Evolutionary conservation across 805 yeast genomes (phyloP).

Genomic region (Myxozyma geophila): DNA sequence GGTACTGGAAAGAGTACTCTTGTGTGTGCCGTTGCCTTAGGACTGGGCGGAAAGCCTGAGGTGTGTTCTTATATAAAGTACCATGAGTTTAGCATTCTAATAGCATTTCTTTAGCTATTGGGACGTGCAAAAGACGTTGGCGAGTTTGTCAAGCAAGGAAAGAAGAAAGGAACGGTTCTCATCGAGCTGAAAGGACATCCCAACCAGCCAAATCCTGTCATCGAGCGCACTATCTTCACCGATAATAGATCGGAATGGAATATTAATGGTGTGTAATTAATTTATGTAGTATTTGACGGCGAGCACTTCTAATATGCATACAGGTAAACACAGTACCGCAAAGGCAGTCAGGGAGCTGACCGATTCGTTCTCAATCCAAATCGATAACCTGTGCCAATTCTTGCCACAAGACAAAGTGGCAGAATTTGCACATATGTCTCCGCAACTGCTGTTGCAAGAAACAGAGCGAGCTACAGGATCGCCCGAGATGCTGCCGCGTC

Average conservation of each 20-base stretch:
- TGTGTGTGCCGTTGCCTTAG: constrained; percentile 90
- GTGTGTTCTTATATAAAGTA: constrained; percentile 6
- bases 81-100: constrained; percentile 11
- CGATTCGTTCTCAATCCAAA: constrained; percentile 67
- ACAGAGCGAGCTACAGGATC: constrained; percentile 80
- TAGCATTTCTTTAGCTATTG: constrained; percentile 48
- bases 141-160: constrained; percentile 76
- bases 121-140: constrained; percentile 67
- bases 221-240: constrained; percentile 47
- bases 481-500: constrained; percentile 59
- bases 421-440: constrained; percentile 80
- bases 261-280: constrained; percentile 41
- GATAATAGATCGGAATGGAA: constrained; percentile 42
- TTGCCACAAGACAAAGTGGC: constrained; percentile 95
- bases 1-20: constrained; percentile 95
- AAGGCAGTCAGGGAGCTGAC: constrained; percentile 52
- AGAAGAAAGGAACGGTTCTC: constrained; percentile 53
- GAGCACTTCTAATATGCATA: neutral
- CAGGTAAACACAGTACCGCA: constrained; percentile 39
- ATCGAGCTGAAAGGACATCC: constrained; percentile 53
- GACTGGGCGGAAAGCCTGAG: constrained; percentile 78
- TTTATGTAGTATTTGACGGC: neutral
- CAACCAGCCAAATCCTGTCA: constrained; percentile 41
- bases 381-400: constrained; percentile 91
- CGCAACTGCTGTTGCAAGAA: constrained; percentile 72